These are phyloP conservation scores for Xylaria hypoxylon DNA, from an alignment of 2,329 filamentous ascomycete genomes.

Conservation along the genomic window DNA sequence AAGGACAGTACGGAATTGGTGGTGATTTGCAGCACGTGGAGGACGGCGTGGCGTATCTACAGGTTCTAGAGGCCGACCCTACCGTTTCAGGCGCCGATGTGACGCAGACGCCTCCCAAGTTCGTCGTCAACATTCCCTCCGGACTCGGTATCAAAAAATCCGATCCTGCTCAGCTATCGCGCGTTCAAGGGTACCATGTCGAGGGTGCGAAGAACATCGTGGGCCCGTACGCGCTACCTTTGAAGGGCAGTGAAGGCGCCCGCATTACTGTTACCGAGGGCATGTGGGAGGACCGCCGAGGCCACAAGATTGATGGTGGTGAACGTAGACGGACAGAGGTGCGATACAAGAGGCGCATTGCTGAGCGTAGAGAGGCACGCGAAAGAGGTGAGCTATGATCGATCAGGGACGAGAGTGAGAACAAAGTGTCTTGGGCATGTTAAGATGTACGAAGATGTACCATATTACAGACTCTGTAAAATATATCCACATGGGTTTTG, in stretches of 20 bases:
- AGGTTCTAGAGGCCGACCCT: conserved; percentile 53
- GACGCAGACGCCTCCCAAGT: conserved; percentile 59
- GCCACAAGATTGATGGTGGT: conserved; percentile 94
- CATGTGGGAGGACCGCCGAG: conserved; percentile 90
- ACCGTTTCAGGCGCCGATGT: conserved; percentile 54
- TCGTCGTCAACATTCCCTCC: conserved; percentile 67
- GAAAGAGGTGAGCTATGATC: conserved; percentile 50
- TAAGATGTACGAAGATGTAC: conserved; percentile 44
- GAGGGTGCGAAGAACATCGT: conserved; percentile 75
- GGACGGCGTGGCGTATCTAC: conserved; percentile 51
- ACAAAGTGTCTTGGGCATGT: not conserved
- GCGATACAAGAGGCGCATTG: conserved; percentile 84
- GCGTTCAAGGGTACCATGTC: conserved; percentile 74
- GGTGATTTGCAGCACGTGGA: conserved; percentile 81
- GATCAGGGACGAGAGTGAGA: not conserved
- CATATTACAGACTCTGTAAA: conserved; percentile 41
- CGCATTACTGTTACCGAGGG: conserved; percentile 81
- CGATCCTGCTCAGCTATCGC: conserved; percentile 57
- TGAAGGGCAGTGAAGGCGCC: conserved; percentile 74
- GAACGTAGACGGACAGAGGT: conserved; percentile 90
- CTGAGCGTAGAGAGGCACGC: conserved; percentile 77
- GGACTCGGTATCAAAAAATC: conserved; percentile 55
- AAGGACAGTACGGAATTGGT: conserved; percentile 81
- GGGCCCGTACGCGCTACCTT: conserved; percentile 77
- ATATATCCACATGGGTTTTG: conserved; percentile 13